phyloP scores from a whole-genome alignment of 192 early-diverging fungal genomes.

The Phycomyces blakesleeanus region DNA sequence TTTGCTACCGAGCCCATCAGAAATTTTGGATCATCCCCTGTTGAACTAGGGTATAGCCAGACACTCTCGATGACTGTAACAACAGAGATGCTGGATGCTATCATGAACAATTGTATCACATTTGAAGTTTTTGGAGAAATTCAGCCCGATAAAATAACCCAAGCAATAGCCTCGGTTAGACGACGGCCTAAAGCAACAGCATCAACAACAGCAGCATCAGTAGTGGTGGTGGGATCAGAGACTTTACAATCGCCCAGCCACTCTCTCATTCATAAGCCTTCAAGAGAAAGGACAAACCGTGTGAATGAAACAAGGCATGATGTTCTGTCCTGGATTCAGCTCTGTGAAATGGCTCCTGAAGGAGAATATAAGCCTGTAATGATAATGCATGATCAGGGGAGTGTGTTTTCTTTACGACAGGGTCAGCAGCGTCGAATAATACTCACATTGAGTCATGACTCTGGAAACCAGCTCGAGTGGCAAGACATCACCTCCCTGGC shows the following conservation, averaged over 20 bases:
- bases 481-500: constrained; percentile 36
- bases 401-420: constrained; percentile 64
- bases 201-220: no score
- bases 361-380: constrained; percentile 61
- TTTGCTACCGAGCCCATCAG: constrained; percentile 57
- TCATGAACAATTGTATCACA: constrained; percentile 30
- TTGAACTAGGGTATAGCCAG: constrained; percentile 56
- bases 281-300: background rate
- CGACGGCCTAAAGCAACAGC: background rate
- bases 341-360: constrained; percentile 61
- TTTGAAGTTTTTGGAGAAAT: constrained; percentile 54
- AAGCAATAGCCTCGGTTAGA: background rate
- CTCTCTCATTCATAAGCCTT: background rate
- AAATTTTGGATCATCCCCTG: constrained; percentile 44
- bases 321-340: constrained; percentile 57
- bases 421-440: constrained; percentile 70
- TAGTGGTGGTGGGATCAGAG: no score
- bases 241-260: no score
- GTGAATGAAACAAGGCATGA: constrained; percentile 49
- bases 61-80: constrained; percentile 43
- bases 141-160: constrained; percentile 27
- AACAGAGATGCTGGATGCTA: constrained; percentile 19
- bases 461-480: constrained; percentile 55
- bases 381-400: constrained; percentile 10
- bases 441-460: constrained; percentile 59